phyloP scores from a whole-genome alignment of 768 basidiomycete genomes.

The Atractiella rhizophila region DNA sequence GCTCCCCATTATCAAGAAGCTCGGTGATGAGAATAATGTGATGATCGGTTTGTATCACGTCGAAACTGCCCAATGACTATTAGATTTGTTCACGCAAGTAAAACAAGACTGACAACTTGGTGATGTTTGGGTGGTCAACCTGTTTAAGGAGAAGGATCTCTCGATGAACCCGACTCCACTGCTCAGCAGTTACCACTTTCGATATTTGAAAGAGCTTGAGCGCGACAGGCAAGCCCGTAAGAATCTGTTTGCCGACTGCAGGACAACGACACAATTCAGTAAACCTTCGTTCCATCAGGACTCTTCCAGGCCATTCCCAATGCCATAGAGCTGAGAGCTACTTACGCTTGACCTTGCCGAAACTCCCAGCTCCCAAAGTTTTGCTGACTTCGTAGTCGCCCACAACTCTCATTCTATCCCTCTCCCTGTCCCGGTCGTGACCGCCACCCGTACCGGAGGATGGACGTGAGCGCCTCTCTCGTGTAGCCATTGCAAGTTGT shows the following conservation, averaged over 20 bases:
- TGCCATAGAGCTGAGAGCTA: slow-evolving; percentile 18
- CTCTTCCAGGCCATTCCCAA: not conserved
- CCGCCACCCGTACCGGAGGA: too few relatives aligned
- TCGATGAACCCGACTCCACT: slow-evolving; percentile 34
- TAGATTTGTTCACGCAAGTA: not conserved
- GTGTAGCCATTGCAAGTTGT: too few relatives aligned
- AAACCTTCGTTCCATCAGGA: not conserved
- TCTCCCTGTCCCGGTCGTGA: too few relatives aligned
- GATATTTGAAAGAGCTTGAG: too few relatives aligned
- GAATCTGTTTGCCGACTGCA: not conserved
- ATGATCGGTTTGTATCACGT: not conserved
- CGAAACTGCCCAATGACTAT: not conserved
- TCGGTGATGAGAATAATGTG: slow-evolving; percentile 62
- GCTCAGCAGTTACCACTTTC: too few relatives aligned
- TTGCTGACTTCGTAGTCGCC: slow-evolving; percentile 63
- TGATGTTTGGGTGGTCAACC: slow-evolving; percentile 91
- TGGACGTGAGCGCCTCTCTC: too few relatives aligned
- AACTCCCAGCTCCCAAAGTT: slow-evolving; percentile 86
- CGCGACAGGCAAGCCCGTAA: not conserved
- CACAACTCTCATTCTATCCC: too few relatives aligned
- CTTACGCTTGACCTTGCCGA: slow-evolving; percentile 97
- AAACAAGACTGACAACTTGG: slow-evolving; percentile 33
- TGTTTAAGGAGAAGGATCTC: slow-evolving; percentile 99
- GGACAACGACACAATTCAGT: not conserved
- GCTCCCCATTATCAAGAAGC: slow-evolving; percentile 84